phyloP scores from a whole-genome alignment of 257 asterid genomes.

The Solanum ossicruentum region DNA sequence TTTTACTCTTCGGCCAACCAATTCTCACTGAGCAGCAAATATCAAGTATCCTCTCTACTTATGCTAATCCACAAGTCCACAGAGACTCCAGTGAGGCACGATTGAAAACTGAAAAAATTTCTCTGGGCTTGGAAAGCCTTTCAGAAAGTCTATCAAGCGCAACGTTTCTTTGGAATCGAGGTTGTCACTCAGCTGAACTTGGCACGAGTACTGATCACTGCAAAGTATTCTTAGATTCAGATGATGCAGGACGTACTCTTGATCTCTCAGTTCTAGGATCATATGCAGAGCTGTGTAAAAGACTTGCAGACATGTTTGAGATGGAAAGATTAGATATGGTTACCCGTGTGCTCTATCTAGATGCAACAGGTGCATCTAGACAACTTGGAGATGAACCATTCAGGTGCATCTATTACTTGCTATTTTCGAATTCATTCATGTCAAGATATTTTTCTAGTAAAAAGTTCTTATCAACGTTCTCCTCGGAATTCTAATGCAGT shows the following conservation, averaged over 20 bases:
- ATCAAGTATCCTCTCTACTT: conserved; percentile 21
- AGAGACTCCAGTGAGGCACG: conserved; percentile 1
- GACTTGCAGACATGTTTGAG: conserved; percentile 56
- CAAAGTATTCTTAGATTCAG: conserved; percentile 80
- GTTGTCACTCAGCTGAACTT: conserved; percentile 30
- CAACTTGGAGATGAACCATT: conserved; percentile 71
- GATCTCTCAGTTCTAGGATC: conserved; percentile 73
- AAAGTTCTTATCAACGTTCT: neutral
- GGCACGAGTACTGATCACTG: conserved; percentile 60
- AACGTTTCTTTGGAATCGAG: conserved; percentile 27
- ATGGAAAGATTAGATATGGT: conserved; percentile 47
- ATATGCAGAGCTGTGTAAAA: conserved; percentile 59
- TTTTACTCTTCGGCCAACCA: conserved; percentile 86
- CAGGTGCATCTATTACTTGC: conserved; percentile 25
- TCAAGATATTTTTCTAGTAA: neutral
- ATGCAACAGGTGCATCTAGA: conserved; percentile 51
- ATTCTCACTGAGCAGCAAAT: conserved; percentile 95
- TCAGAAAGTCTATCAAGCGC: conserved; percentile 20
- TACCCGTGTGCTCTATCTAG: conserved; percentile 44
- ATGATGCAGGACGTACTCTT: conserved; percentile 64
- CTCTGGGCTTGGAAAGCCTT: conserved; percentile 15
- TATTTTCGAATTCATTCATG: neutral
- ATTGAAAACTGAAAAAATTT: neutral
- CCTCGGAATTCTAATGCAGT: conserved; percentile 22
- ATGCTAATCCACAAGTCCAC: conserved; percentile 12